Evolutionary conservation across 768 basidiomycete genomes (phyloP), one percentile per base, ranked within the genome.

Genomic region (Podaxis sp.): DNA sequence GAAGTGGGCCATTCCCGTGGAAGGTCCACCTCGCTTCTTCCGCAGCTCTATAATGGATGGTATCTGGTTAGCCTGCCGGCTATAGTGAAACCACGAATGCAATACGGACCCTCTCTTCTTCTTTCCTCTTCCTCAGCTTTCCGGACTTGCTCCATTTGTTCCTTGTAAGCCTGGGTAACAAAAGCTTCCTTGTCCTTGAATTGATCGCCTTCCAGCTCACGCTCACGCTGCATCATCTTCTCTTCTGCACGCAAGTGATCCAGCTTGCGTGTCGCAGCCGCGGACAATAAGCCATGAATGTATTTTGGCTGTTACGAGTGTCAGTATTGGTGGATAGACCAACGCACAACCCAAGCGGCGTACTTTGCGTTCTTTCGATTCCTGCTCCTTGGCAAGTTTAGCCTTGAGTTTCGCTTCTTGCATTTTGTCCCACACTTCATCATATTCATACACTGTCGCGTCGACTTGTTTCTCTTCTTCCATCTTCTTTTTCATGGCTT

Each of bases 151-250:
- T 86, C 95, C 87, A 97, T 91, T 74, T 98, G 97, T 52, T 92
- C 90, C 71, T 94, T 95, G 76, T 99, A 99, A 23, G 93, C 94
- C 68, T 94, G 92, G 0, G 97, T 99, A 53, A 98, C 96, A 68
- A 98, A 99, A n/a, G 87, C 81, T 57, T 98, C 97, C 77, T 95
- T 98, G 77, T 93, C 97, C 59, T 82, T 82, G 71, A 93, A 99
- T 71, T 94, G 84, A 63, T 95, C 95, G 0, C 97, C 97, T 74
- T 99, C 97, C 18, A 82, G 76, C 74, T 95, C 93, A 21, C 97
- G 84, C 72, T 98, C 97, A 47, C 84, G 82, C 71, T 95, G 91
- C 70, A 98, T 89, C 90, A 96, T 90, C 80, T 98, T 98, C 74
- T 98, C 96, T 73, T 99, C 97, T 0, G 97, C 97, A 57, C 95